Evolutionary conservation across 495 filamentous ascomycete genomes (phyloP).

Genomic region (Lichina pygmaea): DNA sequence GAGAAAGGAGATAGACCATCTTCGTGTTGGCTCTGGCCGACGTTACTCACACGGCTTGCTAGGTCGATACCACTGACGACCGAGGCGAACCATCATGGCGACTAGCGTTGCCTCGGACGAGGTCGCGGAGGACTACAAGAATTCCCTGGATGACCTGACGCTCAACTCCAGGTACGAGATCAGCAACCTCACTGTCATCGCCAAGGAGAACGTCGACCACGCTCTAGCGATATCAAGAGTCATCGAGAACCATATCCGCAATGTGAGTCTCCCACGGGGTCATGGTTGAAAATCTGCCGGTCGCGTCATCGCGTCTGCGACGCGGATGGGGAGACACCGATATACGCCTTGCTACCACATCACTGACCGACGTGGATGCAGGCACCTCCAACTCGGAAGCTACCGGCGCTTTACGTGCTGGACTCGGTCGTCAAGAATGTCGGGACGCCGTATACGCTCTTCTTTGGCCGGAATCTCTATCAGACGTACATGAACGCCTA

Average conservation of each 20-base stretch:
- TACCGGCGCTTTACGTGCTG: slow-evolving; percentile 89
- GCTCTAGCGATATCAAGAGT: slow-evolving; percentile 73
- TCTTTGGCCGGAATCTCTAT: slow-evolving; percentile 75
- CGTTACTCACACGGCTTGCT: too few relatives aligned
- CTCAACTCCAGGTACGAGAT: slow-evolving; percentile 81
- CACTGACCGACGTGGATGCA: slow-evolving; percentile 14
- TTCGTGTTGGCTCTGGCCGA: too few relatives aligned
- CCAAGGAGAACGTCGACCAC: slow-evolving; percentile 85
- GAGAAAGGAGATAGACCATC: too few relatives aligned
- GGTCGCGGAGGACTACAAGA: slow-evolving; percentile 82
- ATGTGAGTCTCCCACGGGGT: slow-evolving; percentile 28
- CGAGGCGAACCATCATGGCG: slow-evolving; percentile 30
- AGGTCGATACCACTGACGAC: slow-evolving; percentile 1
- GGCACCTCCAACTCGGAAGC: slow-evolving; percentile 61
- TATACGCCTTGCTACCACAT: neutral
- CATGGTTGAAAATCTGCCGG: too few relatives aligned
- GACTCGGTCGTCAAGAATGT: slow-evolving; percentile 98
- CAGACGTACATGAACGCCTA: slow-evolving; percentile 92
- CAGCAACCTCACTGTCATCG: slow-evolving; percentile 82
- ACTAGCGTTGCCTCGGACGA: slow-evolving; percentile 49
- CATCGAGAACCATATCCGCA: slow-evolving; percentile 73
- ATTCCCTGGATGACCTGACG: slow-evolving; percentile 72
- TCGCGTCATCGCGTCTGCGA: too few relatives aligned
- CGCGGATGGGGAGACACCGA: neutral
- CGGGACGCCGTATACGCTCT: slow-evolving; percentile 85